These are phyloP conservation scores for Venturia aucupariae DNA, from an alignment of 2,329 filamentous ascomycete genomes.

Conservation along the genomic window DNA sequence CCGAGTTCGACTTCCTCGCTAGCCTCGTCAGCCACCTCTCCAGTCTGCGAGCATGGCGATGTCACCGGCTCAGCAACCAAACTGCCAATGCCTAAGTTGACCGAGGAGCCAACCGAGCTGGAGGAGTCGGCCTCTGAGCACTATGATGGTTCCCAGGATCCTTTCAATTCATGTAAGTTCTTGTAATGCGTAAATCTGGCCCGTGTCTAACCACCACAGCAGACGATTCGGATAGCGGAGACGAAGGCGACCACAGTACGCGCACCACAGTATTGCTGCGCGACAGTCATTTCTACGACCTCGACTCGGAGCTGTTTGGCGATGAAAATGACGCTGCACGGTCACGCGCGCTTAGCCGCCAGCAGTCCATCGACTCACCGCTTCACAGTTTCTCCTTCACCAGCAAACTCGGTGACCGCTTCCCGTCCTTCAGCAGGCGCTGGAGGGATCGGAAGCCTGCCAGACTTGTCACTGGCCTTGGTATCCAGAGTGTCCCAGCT, in stretches of 20 bases:
- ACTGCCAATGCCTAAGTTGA: slow-evolving; percentile 57
- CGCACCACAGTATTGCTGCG: slow-evolving; percentile 32
- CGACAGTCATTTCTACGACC: slow-evolving; percentile 53
- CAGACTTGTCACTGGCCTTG: slow-evolving; percentile 22
- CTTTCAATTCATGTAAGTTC: slow-evolving; percentile 62
- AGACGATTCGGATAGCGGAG: slow-evolving; percentile 6
- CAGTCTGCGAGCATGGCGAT: slow-evolving; percentile 43
- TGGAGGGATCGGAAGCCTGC: slow-evolving; percentile 41
- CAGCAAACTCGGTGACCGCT: slow-evolving; percentile 55
- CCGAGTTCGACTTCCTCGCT: slow-evolving; percentile 73
- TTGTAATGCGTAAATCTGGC: background rate
- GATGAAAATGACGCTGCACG: slow-evolving; percentile 48
- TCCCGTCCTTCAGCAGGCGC: slow-evolving; percentile 45
- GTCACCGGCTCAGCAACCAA: slow-evolving; percentile 53
- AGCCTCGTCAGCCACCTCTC: slow-evolving; percentile 40
- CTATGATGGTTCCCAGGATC: slow-evolving; percentile 41
- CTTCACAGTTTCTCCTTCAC: slow-evolving; percentile 46
- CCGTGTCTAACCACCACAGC: background rate
- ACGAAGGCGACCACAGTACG: background rate
- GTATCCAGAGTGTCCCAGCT: slow-evolving; percentile 32
- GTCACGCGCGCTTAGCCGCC: slow-evolving; percentile 45
- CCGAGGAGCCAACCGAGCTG: slow-evolving; percentile 69
- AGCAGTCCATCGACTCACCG: slow-evolving; percentile 49
- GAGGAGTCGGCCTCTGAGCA: slow-evolving; percentile 45
- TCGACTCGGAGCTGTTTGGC: slow-evolving; percentile 52